Conservation (phyloP, 108 stramenopile species). For the Discostella stelligeroides region DNA sequence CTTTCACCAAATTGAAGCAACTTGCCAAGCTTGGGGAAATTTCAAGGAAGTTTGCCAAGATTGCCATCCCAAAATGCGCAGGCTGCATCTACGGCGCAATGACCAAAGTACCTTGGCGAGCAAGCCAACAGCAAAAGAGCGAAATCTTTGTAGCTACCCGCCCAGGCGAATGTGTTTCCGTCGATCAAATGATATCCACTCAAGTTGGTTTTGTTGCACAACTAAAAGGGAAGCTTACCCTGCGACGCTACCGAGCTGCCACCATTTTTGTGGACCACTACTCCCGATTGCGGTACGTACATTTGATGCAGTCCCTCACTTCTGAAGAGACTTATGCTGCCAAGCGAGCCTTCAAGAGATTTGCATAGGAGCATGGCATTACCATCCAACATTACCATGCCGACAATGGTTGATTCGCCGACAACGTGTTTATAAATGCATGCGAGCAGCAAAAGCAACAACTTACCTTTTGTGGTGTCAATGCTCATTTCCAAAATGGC, state of each 20-base stretch:
- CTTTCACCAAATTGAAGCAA: not conserved
- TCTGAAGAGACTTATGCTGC: not conserved
- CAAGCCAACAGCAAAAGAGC: not conserved
- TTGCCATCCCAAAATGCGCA: not conserved
- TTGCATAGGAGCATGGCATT: not conserved
- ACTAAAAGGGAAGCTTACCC: not conserved
- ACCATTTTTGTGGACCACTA: too few species aligned
- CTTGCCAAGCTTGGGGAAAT: not conserved
- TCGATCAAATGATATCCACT: too few species aligned
- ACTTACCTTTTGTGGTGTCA: too few species aligned
- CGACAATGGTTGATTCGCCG: not conserved
- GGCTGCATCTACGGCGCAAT: conserved; percentile 17
- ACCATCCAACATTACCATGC: not conserved
- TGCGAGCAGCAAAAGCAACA: not conserved
- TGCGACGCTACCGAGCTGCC: not conserved
- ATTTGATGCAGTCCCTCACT: not conserved
- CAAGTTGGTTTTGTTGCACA: too few species aligned
- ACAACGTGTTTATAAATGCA: not conserved
- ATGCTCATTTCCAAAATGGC: too few species aligned
- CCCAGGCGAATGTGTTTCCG: not conserved
- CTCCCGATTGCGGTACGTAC: not conserved
- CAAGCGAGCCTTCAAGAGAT: not conserved
- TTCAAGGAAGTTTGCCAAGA: not conserved
- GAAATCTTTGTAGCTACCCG: not conserved
- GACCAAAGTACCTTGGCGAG: conserved; percentile 1